Base-by-base conservation (phyloP, 306 rosid species). In the Vicia faba region DNA sequence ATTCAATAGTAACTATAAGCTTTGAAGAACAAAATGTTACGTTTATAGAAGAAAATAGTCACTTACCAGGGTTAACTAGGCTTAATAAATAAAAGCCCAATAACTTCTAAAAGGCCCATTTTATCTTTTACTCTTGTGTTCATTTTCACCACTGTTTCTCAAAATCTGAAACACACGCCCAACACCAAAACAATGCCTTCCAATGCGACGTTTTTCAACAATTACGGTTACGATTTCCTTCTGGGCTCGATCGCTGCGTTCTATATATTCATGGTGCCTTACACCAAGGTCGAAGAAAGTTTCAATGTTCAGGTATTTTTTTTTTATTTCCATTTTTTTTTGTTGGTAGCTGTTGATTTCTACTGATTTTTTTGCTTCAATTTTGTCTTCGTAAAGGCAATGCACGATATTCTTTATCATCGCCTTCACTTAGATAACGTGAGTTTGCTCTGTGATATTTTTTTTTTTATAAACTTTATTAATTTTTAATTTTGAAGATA, bases 231-330 rank as follows among this genome's bases (percentile, higher is more conserved):
- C 74, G 98, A 92, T 76, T 68, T 87, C 36, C 39, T 92, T 23
- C 78, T 89, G 66, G 95, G 81, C 69, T 82, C 91, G 45, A 73
- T 89, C 8, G 79, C 89, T 43, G 68, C 84, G 60, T 81, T 89
- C 72, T 92, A 92, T 40, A 85, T 83, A 16, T 58, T 89, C 60
- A 80, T 69, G 74, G 80, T 80, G 2, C 98, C 96, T 4, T 92
- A 92, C 81, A 92, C 96, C 5, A 89, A 92, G 85, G 98, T 92
- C 35, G 98, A 92, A 74, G 96, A 92, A 72, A 89, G 98, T 79
- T 92, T 92, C 84, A 92, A 89, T 19, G 79, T 92, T 81, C 98
- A 87, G 91, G n/a, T n/a, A n/a, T n/a, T n/a, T n/a, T n/a, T n/a
- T n/a, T n/a, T n/a, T n/a, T n/a, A n/a, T n/a, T n/a, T n/a, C n/a